Evolutionary conservation across 2,329 filamentous ascomycete species (phyloP).

Genomic region (Cladophialophora immunda): DNA sequence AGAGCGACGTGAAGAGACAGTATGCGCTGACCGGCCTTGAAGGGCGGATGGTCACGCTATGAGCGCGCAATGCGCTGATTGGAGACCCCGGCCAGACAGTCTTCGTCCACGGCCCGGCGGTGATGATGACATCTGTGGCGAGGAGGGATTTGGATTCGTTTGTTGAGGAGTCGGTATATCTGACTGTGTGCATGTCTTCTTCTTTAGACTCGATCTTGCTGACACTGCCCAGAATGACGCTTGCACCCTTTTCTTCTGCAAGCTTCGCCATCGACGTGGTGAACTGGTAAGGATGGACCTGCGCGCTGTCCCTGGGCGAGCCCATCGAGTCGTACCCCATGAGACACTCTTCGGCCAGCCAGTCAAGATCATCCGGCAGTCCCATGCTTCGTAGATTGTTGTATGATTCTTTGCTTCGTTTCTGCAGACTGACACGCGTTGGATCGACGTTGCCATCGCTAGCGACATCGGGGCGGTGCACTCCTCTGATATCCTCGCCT

Average conservation of each 20-base stretch:
- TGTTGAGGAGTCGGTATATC: constrained; percentile 65
- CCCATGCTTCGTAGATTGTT: constrained; percentile 64
- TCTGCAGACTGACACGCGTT: constrained; percentile 57
- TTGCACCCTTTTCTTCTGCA: constrained; percentile 73
- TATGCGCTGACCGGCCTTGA: constrained; percentile 60
- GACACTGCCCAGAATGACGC: constrained; percentile 72
- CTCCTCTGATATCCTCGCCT: constrained; percentile 43
- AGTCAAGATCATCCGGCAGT: constrained; percentile 82
- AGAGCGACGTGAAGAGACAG: constrained; percentile 80
- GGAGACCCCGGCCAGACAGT: constrained; percentile 63
- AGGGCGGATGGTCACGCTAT: constrained; percentile 69
- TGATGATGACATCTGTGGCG: constrained; percentile 68
- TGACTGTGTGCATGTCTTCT: constrained; percentile 56
- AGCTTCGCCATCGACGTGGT: constrained; percentile 83
- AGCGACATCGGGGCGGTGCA: constrained; percentile 29
- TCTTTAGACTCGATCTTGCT: constrained; percentile 63
- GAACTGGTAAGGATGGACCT: constrained; percentile 92
- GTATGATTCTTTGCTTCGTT: constrained; percentile 62
- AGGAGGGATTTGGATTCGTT: constrained; percentile 59
- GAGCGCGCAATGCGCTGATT: constrained; percentile 68
- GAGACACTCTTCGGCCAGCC: constrained; percentile 76
- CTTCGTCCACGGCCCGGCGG: constrained; percentile 70
- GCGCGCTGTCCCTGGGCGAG: constrained; percentile 79
- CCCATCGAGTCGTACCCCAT: constrained; percentile 84
- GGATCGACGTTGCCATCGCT: constrained; percentile 45